These are phyloP conservation scores for Alternaria brassicae DNA, from an alignment of 2,329 filamentous ascomycete species.

Conservation along the genomic window DNA sequence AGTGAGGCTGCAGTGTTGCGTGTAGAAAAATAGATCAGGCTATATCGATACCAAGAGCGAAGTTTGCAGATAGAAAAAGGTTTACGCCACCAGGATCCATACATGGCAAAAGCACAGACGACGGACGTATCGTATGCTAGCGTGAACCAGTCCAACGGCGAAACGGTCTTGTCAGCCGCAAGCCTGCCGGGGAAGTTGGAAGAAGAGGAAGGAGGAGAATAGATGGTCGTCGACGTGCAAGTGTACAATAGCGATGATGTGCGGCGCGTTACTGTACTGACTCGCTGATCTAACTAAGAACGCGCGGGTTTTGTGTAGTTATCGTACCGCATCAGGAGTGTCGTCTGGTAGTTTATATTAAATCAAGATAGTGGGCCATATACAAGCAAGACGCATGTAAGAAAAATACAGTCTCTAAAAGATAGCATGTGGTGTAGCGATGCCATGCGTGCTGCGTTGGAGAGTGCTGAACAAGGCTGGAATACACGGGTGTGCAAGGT, in stretches of 20 bases:
- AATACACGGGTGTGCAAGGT: neutral
- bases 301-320: neutral
- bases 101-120: neutral
- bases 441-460: neutral
- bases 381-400: neutral
- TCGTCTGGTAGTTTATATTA: neutral
- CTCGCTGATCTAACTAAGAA: neutral
- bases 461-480: neutral
- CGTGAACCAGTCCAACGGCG: neutral
- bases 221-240: neutral
- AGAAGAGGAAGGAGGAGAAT: no score
- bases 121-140: neutral
- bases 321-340: neutral
- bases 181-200: neutral
- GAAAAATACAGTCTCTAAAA: neutral
- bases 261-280: neutral
- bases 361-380: rapidly evolving
- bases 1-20: no score
- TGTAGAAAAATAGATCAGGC: neutral
- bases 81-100: neutral
- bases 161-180: rapidly evolving
- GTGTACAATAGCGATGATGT: neutral
- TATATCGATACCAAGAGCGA: neutral
- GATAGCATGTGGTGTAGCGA: neutral
- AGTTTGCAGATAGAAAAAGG: neutral